A percentile compares a stretch with the other conserved stretches of the same genome.
These are phyloP conservation scores for Reutealis trisperma DNA, from an alignment of 345 rosid species.

Conservation along the genomic window DNA sequence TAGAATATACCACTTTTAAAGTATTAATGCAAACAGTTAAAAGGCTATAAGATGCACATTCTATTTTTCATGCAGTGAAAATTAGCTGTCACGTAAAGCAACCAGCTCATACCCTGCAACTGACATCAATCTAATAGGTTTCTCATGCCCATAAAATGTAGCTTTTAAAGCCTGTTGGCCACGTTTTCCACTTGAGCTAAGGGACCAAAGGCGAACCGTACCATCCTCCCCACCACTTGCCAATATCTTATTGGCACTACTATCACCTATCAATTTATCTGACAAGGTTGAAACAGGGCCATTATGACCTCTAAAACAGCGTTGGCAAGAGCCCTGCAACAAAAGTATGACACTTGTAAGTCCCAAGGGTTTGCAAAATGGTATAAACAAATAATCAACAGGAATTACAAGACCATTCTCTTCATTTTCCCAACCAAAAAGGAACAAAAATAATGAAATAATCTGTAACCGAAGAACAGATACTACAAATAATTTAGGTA, in stretches of 20 bases:
- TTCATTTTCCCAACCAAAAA: background rate
- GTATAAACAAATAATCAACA: background rate
- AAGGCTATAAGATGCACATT: background rate
- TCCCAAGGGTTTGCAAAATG: background rate
- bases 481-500: background rate
- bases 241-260: constrained; percentile 35
- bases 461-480: background rate
- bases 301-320: constrained; percentile 58
- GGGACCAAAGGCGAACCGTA: constrained; percentile 70
- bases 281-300: constrained; percentile 61
- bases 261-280: constrained; percentile 59
- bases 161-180: constrained; percentile 62
- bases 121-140: constrained; percentile 53
- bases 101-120: constrained; percentile 57
- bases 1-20: background rate
- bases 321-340: constrained; percentile 53
- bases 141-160: constrained; percentile 64
- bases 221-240: constrained; percentile 80
- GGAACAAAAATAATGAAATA: background rate
- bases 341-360: constrained; percentile 8
- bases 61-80: constrained; percentile 9
- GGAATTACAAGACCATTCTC: background rate
- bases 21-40: background rate
- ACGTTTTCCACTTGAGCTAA: constrained; percentile 54
- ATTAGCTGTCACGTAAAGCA: constrained; percentile 13